phyloP scores from a whole-genome alignment of 2,329 filamentous ascomycete genomes.

The Hysterium pulicare region DNA sequence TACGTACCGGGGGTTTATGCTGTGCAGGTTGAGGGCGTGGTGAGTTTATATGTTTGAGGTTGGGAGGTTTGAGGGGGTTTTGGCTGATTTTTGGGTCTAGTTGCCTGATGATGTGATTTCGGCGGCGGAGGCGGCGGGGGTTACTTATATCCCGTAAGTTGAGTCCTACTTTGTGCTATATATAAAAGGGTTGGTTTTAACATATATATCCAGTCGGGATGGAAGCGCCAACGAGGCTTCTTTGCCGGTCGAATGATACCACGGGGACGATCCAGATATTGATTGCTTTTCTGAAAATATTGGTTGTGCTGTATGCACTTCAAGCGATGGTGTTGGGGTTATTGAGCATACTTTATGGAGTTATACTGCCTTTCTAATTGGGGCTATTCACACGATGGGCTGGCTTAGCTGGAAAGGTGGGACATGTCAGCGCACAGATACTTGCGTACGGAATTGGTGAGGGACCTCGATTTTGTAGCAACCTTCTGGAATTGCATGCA shows the following conservation, averaged over 20 bases:
- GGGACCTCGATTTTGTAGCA: too few relatives aligned
- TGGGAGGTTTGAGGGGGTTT: neutral
- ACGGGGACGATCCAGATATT: too few relatives aligned
- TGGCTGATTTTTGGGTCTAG: slow-evolving; percentile 20
- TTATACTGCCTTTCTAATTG: too few relatives aligned
- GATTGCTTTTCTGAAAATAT: too few relatives aligned
- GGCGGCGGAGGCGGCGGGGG: slow-evolving; percentile 56
- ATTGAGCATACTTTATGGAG: neutral
- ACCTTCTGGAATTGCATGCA: too few relatives aligned
- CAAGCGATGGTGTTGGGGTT: neutral
- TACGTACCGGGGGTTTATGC: slow-evolving; percentile 91
- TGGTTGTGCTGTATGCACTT: too few relatives aligned
- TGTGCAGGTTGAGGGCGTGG: slow-evolving; percentile 84
- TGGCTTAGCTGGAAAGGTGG: too few relatives aligned
- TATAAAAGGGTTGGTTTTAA: neutral
- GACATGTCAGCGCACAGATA: too few relatives aligned
- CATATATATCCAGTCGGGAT: slow-evolving; percentile 17
- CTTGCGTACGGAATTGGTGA: too few relatives aligned
- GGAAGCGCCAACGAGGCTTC: slow-evolving; percentile 34
- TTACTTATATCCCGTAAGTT: slow-evolving; percentile 57
- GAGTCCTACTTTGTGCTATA: neutral
- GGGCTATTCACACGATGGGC: too few relatives aligned
- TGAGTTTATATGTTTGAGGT: slow-evolving; percentile 32
- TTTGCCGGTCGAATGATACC: neutral
- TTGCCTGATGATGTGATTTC: slow-evolving; percentile 57